phyloP scores from a whole-genome alignment of 1,139 yeast species.

The Suhomyces wounanorum region DNA sequence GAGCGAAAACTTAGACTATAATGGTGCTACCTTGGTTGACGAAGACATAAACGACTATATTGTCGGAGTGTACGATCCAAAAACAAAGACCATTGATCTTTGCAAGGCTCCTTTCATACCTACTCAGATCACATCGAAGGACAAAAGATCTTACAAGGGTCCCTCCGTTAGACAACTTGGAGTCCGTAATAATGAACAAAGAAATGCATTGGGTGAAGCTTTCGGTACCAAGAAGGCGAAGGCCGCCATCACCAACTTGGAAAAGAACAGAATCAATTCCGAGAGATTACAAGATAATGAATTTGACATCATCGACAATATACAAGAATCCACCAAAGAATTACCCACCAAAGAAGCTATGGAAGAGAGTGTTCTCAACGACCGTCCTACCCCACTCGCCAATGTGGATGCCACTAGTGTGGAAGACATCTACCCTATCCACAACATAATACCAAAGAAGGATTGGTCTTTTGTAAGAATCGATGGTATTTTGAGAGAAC shows the following conservation, averaged over 20 bases:
- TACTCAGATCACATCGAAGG: constrained; percentile 56
- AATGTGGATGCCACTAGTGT: constrained; percentile 75
- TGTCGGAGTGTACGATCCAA: constrained; percentile 72
- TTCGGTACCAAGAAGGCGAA: constrained; percentile 97
- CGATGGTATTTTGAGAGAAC: constrained; percentile 52
- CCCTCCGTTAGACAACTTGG: constrained; percentile 64
- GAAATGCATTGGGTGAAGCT: constrained; percentile 88
- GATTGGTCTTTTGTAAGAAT: constrained; percentile 70
- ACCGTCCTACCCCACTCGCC: constrained; percentile 83
- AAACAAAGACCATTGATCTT: constrained; percentile 58
- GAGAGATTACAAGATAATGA: constrained; percentile 74
- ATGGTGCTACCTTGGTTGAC: constrained; percentile 54
- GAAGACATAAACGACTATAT: constrained; percentile 49
- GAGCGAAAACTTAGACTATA: constrained; percentile 68
- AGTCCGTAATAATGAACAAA: constrained; percentile 55
- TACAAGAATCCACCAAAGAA: constrained; percentile 66
- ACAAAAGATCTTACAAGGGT: constrained; percentile 53
- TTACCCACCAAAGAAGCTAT: constrained; percentile 70
- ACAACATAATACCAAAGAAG: constrained; percentile 64
- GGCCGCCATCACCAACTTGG: constrained; percentile 80
- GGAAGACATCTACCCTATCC: constrained; percentile 78
- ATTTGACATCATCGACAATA: constrained; percentile 79
- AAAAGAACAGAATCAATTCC: constrained; percentile 83
- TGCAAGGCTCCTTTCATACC: constrained; percentile 60
- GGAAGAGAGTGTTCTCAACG: constrained; percentile 54